Base-by-base conservation (phyloP, 306 rosid species). In the Potentilla sterilis region DNA sequence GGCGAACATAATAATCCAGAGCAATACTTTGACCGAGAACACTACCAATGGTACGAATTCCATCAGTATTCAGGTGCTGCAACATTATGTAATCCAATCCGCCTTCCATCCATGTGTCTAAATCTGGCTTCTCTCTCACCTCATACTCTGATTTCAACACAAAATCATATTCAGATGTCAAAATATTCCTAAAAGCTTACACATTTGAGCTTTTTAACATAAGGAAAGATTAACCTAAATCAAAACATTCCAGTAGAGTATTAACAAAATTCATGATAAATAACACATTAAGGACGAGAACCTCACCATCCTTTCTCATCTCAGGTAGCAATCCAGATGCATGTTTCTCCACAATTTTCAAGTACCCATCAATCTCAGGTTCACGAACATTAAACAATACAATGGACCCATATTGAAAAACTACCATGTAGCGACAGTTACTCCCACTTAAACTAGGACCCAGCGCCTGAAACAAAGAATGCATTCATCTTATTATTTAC, bases 11-110 rank as follows among this genome's bases (percentile, higher is more conserved):
- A 86, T 92, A 95, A 87, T 92, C 99, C 77, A 95, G 96, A 44
- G 99, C 99, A 75, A 95, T 95, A 84, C 99, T 95, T 87, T 95
- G 99, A 61, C 99, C 99, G 63, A 95, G 91, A 78, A 92, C 97
- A 59, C 97, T 92, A 57, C 99, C 97, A 72, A 95, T 92, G 66
- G 96, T 95, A 73, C 97, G 97, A 77, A 95, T 95, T 52, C 97
- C 97, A 83, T 95, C 99, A 75, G 79, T 83, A 75, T 87, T 91
- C 88, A 95, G 78, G 82, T 89, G 89, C 86, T 95, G 99, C 82
- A 95, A 83, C 92, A 89, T 92, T 84, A 95, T 95, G 88, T 95
- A 92, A 87, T 95, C 99, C 77, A 95, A 82, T 66, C 99, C 99
- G 63, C 99, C 97, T 86, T 82, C 82, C 96, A 95, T 95, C 99